Evolutionary conservation across 768 basidiomycete genomes (phyloP).

Genomic region (Dioszegia hungarica): DNA sequence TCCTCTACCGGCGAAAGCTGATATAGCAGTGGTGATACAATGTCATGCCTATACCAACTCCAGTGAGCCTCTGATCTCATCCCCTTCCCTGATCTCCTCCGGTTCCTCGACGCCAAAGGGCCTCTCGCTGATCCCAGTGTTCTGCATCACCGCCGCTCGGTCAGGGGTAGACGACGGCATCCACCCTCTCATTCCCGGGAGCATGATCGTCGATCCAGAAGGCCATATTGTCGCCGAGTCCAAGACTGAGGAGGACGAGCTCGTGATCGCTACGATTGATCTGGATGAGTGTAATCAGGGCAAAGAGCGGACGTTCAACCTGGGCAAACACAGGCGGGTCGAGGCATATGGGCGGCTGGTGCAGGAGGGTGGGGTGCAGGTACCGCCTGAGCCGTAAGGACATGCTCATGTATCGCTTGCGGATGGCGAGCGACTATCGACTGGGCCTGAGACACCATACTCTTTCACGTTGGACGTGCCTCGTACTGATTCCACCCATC

Average conservation of each 20-base stretch:
- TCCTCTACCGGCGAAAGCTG: too few species aligned
- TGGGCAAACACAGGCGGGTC: conserved; percentile 40
- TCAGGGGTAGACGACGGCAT: conserved; percentile 42
- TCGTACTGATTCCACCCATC: too few species aligned
- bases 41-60: conserved; percentile 46
- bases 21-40: conserved; percentile 36
- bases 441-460: too few species aligned
- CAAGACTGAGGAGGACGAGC: conserved; percentile 43
- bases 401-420: background rate
- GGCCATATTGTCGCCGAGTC: conserved; percentile 46
- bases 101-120: too few species aligned
- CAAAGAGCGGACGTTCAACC: conserved; percentile 46
- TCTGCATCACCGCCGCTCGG: conserved; percentile 43
- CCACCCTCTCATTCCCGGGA: conserved; percentile 41
- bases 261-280: conserved; percentile 42
- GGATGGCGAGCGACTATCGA: too few species aligned
- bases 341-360: conserved; percentile 41
- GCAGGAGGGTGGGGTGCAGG: conserved; percentile 32
- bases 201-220: conserved; percentile 46
- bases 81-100: too few species aligned
- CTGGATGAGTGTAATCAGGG: conserved; percentile 44
- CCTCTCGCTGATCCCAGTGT: conserved; percentile 19
- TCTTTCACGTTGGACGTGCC: too few species aligned
- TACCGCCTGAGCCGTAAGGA: conserved; percentile 23
- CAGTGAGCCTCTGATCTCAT: conserved; percentile 32